phyloP scores from a whole-genome alignment of 257 asterid genomes.

The Mentha longifolia region DNA sequence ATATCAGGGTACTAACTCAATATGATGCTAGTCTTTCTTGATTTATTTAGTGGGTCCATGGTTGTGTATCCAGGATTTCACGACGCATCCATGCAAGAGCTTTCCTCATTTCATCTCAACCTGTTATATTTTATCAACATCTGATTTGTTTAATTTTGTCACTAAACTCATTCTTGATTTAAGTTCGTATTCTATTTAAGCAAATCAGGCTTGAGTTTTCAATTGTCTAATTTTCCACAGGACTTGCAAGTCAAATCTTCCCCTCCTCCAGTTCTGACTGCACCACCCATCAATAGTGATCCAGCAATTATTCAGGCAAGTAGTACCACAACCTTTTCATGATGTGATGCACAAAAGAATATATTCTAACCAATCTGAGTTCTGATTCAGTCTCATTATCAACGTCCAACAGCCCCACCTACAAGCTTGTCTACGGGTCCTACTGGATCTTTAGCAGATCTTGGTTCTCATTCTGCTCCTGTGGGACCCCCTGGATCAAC shows the following conservation, averaged over 20 bases:
- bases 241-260: conserved; percentile 94
- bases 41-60: background rate
- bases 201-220: background rate
- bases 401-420: conserved; percentile 64
- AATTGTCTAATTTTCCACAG: conserved; percentile 40
- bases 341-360: conserved; percentile 12
- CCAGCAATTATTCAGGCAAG: conserved; percentile 97
- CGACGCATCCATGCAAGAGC: background rate
- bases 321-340: conserved; percentile 14
- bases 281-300: conserved; percentile 69
- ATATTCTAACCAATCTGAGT: conserved; percentile 33
- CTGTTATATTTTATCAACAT: background rate
- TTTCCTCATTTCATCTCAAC: background rate
- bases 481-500: conserved; percentile 65
- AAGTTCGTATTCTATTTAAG: no score
- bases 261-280: conserved; percentile 79
- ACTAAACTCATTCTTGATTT: background rate
- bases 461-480: conserved; percentile 65
- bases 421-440: conserved; percentile 70
- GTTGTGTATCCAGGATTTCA: background rate
- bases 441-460: conserved; percentile 56
- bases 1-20: conserved; percentile 66
- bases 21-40: background rate
- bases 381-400: conserved; percentile 84
- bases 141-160: background rate